Base-by-base conservation (phyloP, 495 filamentous ascomycete species). In the Darksidea phi region DNA sequence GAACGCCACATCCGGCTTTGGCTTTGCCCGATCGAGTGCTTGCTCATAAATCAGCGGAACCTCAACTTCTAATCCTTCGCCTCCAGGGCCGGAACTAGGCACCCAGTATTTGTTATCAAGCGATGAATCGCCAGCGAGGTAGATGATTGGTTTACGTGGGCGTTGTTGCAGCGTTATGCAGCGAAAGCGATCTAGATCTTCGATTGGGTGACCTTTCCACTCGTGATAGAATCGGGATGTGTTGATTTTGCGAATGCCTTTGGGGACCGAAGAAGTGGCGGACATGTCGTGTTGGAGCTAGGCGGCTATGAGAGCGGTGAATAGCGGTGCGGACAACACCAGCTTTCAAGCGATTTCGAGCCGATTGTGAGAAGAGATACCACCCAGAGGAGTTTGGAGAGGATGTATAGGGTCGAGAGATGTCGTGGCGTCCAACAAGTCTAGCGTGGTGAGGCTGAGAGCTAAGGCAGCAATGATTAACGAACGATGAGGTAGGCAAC, bases 81-180 rank as follows among this genome's bases (percentile, higher is more conserved):
- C 64, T 21, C 49, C 57, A 13, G 67, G 61, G 13, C 64, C 63
- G 34, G 48, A 48, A 5, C 60, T 61, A 6, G 68, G 61, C 1
- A 73, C 68, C 71, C 70, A 73, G 18, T 45, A 48, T 50, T 73
- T 73, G 61, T 73, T 73, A 57, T 73, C 71, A 3, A 73, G 59
- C n/a, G 67, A 71, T 13, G 71, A 73, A 51, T 73, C 71, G 38
- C 71, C 71, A 13, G 66, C 71, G 7, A 73, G 64, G 26, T 61
- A 73, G 57, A 73, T 50, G 50, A 73, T 63, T 6, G 65, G 66
- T 26, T 64, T 68, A 17, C 52, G 46, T 2, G 65, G 64, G 23
- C 61, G 51, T 15, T 34, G 37, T 1, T 34, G 15, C 2, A 48
- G 46, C 2, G 60, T 66, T 2, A 25, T 50, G 6, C 42, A n/a